Evolutionary conservation across 106 monocot genomes (phyloP).

Genomic region (Ottelia alismoides): DNA sequence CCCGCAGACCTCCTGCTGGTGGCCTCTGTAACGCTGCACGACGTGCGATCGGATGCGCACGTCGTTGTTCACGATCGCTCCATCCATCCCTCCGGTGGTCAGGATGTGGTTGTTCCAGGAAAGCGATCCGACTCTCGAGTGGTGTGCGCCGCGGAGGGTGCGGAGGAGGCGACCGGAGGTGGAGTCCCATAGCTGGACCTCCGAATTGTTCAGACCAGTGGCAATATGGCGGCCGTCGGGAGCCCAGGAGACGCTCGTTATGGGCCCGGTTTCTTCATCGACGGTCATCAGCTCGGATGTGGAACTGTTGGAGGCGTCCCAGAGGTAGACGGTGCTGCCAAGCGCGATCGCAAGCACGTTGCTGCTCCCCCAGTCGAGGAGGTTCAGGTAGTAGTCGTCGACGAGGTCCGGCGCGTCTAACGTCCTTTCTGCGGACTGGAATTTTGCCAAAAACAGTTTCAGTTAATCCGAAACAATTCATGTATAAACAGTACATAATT

Average conservation of each 20-base stretch:
- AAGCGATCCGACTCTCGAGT: constrained; percentile 4
- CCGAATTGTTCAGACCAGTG: too few relatives aligned
- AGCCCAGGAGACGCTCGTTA: constrained; percentile 12
- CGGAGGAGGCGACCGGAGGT: too few relatives aligned
- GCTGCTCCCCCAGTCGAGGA: constrained; percentile 11
- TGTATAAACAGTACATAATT: too few relatives aligned
- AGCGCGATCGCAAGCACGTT: constrained; percentile 9
- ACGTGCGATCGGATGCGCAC: constrained; percentile 1
- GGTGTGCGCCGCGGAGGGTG: too few relatives aligned
- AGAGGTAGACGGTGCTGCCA: constrained; percentile 3
- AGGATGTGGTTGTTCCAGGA: too few relatives aligned
- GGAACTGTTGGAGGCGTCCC: constrained; percentile 7
- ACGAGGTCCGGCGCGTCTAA: constrained; percentile 8
- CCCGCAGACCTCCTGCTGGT: constrained; percentile 6
- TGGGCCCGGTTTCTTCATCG: constrained; percentile 5
- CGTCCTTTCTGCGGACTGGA: constrained; percentile 4
- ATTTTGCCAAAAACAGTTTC: background rate
- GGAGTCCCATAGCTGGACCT: too few relatives aligned
- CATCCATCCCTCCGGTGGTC: too few relatives aligned
- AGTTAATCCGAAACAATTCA: too few relatives aligned
- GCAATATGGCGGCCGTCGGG: too few relatives aligned
- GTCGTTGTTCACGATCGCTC: background rate
- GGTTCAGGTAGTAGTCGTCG: constrained; percentile 5
- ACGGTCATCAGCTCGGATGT: constrained; percentile 7
- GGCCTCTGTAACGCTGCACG: constrained; percentile 5